phyloP scores from a whole-genome alignment of 768 basidiomycete species.

The Epithele typhae region DNA sequence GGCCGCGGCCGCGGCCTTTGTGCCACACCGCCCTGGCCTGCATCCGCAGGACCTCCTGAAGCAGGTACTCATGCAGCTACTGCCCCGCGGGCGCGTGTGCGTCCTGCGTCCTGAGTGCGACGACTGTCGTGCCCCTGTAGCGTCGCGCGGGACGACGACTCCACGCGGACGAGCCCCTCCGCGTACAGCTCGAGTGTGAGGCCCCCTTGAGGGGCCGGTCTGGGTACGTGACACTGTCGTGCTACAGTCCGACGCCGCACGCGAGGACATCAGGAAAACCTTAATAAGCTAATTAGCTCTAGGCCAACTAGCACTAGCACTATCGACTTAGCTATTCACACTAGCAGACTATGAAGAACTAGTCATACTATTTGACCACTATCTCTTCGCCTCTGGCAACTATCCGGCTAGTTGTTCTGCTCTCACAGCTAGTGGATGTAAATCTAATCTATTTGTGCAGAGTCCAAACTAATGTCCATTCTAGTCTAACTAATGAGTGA shows the following conservation, averaged over 20 bases:
- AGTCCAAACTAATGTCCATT: no score
- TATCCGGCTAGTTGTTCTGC: no score
- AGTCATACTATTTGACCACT: no score
- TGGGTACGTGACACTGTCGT: constrained; percentile 58
- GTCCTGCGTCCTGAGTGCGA: constrained; percentile 94
- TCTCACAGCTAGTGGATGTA: no score
- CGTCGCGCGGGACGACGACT: constrained; percentile 78
- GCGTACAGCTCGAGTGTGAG: constrained; percentile 79
- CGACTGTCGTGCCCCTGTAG: constrained; percentile 82
- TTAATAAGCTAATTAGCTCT: no score
- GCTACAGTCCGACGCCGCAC: constrained; percentile 86
- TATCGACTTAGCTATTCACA: no score
- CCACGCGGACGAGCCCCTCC: constrained; percentile 73
- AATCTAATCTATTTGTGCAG: no score
- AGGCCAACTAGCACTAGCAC: no score
- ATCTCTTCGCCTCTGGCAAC: no score
- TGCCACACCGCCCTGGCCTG: constrained; percentile 76
- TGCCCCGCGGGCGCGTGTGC: constrained; percentile 55
- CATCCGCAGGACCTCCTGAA: constrained; percentile 87
- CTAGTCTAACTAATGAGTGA: no score
- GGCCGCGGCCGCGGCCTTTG: constrained; percentile 47
- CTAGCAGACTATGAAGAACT: no score
- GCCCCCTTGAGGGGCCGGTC: no score
- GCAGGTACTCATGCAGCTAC: constrained; percentile 72
- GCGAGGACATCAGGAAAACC: constrained; percentile 78